Percentiles rank a stretch among this genome's conserved stretches.
Conservation (phyloP, 2,329 filamentous ascomycete species). For the Aspergillus clavatus region DNA sequence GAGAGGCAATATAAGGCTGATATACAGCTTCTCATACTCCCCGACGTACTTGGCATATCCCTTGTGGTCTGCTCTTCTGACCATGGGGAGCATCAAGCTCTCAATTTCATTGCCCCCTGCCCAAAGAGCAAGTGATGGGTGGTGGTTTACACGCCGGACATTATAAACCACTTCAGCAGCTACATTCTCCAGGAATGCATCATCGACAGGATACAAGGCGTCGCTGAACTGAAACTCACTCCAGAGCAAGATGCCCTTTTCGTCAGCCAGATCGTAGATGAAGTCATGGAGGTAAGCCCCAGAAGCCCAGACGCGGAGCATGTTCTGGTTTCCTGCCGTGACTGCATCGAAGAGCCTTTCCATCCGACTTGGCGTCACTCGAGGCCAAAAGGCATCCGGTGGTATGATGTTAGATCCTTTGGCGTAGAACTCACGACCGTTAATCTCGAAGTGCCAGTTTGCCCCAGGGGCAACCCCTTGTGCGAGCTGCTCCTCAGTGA, state of each 20-base stretch:
- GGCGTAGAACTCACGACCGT: slow-evolving; percentile 59
- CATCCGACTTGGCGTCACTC: slow-evolving; percentile 52
- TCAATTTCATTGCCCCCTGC: slow-evolving; percentile 58
- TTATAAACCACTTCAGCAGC: slow-evolving; percentile 55
- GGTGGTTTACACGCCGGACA: slow-evolving; percentile 57
- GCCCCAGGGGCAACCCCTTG: slow-evolving; percentile 53
- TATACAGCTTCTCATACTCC: slow-evolving; percentile 57
- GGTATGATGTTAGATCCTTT: slow-evolving; percentile 62
- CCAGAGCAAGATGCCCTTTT: slow-evolving; percentile 58
- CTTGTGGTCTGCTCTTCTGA: slow-evolving; percentile 43
- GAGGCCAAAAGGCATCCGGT: slow-evolving; percentile 59
- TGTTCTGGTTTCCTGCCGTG: slow-evolving; percentile 58
- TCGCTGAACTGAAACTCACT: slow-evolving; percentile 61
- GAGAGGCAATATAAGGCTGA: slow-evolving; percentile 51
- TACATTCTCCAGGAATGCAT: slow-evolving; percentile 53
- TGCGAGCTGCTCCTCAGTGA: slow-evolving; percentile 51
- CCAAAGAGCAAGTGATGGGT: slow-evolving; percentile 54
- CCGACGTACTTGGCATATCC: slow-evolving; percentile 40
- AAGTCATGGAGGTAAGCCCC: slow-evolving; percentile 59
- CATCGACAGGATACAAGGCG: slow-evolving; percentile 53
- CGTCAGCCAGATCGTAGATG: slow-evolving; percentile 60
- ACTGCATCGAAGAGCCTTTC: slow-evolving; percentile 51
- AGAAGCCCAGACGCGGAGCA: slow-evolving; percentile 59
- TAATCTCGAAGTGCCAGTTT: slow-evolving; percentile 63
- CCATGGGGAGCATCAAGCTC: slow-evolving; percentile 46